Evolutionary conservation across 371 early-diverging fungal species (phyloP), one percentile per base, ranked within the genome.

Genomic region (Chytridium lagenaria): DNA sequence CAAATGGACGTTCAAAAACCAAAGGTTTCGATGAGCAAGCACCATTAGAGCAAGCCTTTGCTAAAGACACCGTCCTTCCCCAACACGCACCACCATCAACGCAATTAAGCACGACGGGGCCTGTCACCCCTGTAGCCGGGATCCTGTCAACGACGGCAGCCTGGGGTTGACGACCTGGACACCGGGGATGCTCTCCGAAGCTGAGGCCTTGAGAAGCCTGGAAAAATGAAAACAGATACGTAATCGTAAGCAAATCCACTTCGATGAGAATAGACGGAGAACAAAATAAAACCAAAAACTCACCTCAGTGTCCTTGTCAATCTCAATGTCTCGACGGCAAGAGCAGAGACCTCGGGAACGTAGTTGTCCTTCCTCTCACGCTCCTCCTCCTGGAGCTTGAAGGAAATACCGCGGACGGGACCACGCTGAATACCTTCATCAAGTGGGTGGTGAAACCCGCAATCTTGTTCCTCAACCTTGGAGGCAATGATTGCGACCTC

Each of bases 371-470:
- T 99, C 84, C 98, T 95, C 88, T 99, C 99, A 88, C 99, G 94
- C 90, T 99, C 99, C 80, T 86, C 84, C 74, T 86, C 85, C 78
- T 86, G 85, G 78, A 99, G 93, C 94, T 99, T 99, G 94, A 99
- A 99, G 82, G 99, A 99, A 85, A 99, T 97, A 86, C 99, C 99
- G 86, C 98, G 97, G 75, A 99, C 99, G 73, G 97, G 98, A 68
- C 99, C 99, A 78, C 95, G 93, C 85, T 97, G 95, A 76, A 99
- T 98, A 89, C 99, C 90, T 96, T 96, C 98, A 99, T 98, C 91
- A 99, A 91, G 86, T 98, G 98, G 78, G 99, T 99, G 86, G 99
- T 97, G 94, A 98, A 99, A 80, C 99, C 99, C 80, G 99, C 99
- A 81, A 99, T 97, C 93, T 99, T 97, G 94, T 99, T 99, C 87